Evolutionary conservation across 2,329 filamentous ascomycete species (phyloP).

Genomic region (Podosphaera leucotricha): DNA sequence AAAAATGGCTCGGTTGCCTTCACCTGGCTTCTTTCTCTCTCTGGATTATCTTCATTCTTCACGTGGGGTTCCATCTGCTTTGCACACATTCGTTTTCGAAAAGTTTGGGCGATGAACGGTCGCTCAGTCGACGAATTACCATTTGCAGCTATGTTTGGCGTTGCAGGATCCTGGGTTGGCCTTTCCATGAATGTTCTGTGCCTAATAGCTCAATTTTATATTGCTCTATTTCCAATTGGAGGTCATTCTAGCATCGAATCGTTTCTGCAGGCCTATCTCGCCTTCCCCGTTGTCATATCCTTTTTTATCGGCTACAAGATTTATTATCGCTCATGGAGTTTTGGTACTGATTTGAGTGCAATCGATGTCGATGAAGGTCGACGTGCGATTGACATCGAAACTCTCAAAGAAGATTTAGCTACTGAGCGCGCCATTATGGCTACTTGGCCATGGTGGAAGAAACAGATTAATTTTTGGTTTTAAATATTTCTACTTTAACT

Average conservation of each 20-base stretch:
- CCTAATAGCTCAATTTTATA: conserved; percentile 30
- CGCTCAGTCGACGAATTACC: conserved; percentile 25
- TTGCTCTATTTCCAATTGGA: conserved; percentile 26
- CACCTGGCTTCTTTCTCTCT: conserved; percentile 44
- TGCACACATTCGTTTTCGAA: conserved; percentile 40
- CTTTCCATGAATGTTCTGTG: conserved; percentile 42
- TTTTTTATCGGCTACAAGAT: conserved; percentile 46
- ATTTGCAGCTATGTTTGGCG: conserved; percentile 25
- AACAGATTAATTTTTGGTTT: conserved; percentile 9
- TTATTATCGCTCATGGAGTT: conserved; percentile 15
- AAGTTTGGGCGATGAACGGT: conserved; percentile 34
- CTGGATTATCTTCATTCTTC: conserved; percentile 50
- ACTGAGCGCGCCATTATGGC: conserved; percentile 12
- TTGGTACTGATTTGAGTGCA: conserved; percentile 11
- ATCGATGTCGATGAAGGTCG: conserved; percentile 13
- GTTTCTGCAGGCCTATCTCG: conserved; percentile 24
- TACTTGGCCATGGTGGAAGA: conserved; percentile 13
- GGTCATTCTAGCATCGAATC: conserved; percentile 17
- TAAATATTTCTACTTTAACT: background rate
- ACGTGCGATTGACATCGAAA: conserved; percentile 13
- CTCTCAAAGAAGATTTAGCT: conserved; percentile 13
- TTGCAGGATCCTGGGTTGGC: conserved; percentile 46
- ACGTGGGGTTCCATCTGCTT: conserved; percentile 49
- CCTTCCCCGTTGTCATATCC: conserved; percentile 28
- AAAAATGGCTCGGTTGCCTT: conserved; percentile 24